A percentile compares a stretch with the other conserved stretches of the same genome.
Conservation (phyloP, 352 stramenopile species). For the Pythium phragmitis region DNA sequence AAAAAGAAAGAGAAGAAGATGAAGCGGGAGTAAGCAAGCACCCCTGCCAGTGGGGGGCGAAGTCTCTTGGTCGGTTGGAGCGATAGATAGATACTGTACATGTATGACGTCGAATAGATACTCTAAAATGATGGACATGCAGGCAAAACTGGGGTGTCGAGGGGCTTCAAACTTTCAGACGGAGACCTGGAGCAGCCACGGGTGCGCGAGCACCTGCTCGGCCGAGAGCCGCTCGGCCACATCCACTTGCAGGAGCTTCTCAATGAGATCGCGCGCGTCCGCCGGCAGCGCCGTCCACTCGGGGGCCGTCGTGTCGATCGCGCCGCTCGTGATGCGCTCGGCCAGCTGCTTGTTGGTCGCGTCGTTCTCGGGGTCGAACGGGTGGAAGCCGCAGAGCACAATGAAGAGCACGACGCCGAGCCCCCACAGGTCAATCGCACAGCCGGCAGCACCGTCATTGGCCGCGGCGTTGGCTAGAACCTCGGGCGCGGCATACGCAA, state of each 20-base stretch:
- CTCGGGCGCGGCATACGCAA: constrained; percentile 36
- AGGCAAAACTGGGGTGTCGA: neutral
- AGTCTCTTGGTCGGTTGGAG: neutral
- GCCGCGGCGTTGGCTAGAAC: constrained; percentile 11
- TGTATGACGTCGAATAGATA: constrained; percentile 8
- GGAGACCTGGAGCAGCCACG: constrained; percentile 24
- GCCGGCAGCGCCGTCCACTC: constrained; percentile 31
- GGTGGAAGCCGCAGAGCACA: constrained; percentile 34
- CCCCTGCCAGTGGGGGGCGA: neutral
- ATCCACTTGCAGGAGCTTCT: constrained; percentile 32
- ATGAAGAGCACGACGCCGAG: constrained; percentile 39
- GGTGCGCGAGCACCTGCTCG: constrained; percentile 27
- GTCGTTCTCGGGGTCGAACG: constrained; percentile 34
- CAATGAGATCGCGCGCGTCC: constrained; percentile 28
- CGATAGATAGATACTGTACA: constrained; percentile 20
- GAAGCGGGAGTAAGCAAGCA: neutral
- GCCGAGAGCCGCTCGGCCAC: constrained; percentile 22
- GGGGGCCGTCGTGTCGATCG: constrained; percentile 22
- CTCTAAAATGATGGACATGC: neutral
- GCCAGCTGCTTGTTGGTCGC: constrained; percentile 23
- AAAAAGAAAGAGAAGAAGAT: constrained; percentile 8
- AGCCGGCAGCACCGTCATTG: constrained; percentile 2
- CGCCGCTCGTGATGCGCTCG: constrained; percentile 24
- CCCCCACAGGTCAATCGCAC: constrained; percentile 37
- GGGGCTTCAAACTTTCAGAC: neutral